These are phyloP conservation scores for Neonectria coccinea DNA, from an alignment of 2,329 filamentous ascomycete species.

Conservation along the genomic window DNA sequence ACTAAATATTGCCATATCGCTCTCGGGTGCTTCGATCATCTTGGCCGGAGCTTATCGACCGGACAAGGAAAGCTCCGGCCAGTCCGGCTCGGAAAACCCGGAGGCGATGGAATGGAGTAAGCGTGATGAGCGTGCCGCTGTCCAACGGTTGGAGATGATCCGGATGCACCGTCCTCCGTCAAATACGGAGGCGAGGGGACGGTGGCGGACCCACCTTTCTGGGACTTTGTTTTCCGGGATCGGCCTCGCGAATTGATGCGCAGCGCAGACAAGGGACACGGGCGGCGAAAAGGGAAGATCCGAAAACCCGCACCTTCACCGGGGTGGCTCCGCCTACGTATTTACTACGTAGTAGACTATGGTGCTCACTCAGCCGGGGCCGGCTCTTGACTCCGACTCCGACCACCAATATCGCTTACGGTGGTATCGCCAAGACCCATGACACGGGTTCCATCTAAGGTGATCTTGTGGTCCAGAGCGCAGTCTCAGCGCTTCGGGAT, in stretches of 20 bases:
- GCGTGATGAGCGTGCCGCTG: too few relatives aligned
- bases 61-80: neutral
- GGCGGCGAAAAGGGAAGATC: conserved; percentile 21
- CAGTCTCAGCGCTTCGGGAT: neutral
- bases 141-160: neutral
- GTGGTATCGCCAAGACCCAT: neutral
- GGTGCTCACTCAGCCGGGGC: conserved; percentile 3
- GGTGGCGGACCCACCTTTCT: neutral
- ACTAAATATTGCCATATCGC: neutral
- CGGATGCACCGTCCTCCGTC: conserved; percentile 4
- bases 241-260: neutral
- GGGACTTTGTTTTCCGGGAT: neutral
- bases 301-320: conserved; percentile 20
- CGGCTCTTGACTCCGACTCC: neutral
- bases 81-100: neutral
- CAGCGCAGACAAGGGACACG: neutral
- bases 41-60: neutral
- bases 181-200: conserved; percentile 3
- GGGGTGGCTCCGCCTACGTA: conserved; percentile 16
- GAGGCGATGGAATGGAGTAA: neutral
- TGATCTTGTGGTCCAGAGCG: neutral
- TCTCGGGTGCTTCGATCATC: neutral
- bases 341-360: conserved; percentile 2
- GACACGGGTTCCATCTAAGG: neutral
- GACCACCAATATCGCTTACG: neutral